phyloP scores from a whole-genome alignment of 345 rosid genomes.

The Litchi chinensis region DNA sequence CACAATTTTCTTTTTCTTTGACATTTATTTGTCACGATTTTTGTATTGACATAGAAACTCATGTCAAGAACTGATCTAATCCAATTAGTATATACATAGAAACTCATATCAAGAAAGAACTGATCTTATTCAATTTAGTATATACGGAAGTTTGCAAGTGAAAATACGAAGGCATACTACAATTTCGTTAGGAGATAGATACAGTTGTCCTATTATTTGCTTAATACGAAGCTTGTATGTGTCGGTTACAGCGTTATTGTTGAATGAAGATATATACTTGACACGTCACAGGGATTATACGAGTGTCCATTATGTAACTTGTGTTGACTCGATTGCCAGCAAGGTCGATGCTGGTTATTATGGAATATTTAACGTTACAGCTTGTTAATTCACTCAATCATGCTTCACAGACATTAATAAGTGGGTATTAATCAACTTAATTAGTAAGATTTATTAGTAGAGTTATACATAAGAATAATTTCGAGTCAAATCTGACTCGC shows the following conservation, averaged over 20 bases:
- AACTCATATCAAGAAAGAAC: too few relatives aligned
- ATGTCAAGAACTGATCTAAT: too few relatives aligned
- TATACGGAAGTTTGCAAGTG: neutral
- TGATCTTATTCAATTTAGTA: too few relatives aligned
- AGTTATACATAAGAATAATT: too few relatives aligned
- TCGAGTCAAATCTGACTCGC: too few relatives aligned
- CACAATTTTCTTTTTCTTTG: too few relatives aligned
- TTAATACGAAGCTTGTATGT: conserved; percentile 24
- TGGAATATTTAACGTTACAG: too few relatives aligned
- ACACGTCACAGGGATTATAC: neutral
- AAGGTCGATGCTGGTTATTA: neutral
- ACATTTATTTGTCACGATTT: neutral
- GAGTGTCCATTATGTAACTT: neutral
- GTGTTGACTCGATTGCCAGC: conserved; percentile 30
- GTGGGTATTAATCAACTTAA: too few relatives aligned
- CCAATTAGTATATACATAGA: too few relatives aligned
- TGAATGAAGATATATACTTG: neutral
- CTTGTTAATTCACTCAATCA: neutral
- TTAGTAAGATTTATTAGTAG: too few relatives aligned
- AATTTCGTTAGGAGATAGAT: conserved; percentile 2
- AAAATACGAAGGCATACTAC: neutral
- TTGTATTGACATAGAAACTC: neutral
- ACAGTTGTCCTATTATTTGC: conserved; percentile 27
- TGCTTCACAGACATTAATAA: too few relatives aligned
- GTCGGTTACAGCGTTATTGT: conserved; percentile 3